Percentiles rank a stretch among this genome's conserved stretches.
These are phyloP conservation scores for Pyrenopolyporus hunteri DNA, from an alignment of 495 filamentous ascomycete genomes.

Conservation along the genomic window DNA sequence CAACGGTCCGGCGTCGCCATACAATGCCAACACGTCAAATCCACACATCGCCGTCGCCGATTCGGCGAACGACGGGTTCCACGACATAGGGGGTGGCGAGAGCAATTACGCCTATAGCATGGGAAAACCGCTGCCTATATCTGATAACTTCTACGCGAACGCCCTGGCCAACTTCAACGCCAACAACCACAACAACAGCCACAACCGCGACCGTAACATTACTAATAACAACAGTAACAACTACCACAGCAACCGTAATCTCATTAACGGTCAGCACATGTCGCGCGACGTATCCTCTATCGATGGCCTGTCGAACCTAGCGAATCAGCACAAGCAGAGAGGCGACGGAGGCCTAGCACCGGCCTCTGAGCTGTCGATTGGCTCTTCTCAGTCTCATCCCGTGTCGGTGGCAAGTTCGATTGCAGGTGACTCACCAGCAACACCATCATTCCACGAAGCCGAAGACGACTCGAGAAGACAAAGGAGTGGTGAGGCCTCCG, in stretches of 20 bases:
- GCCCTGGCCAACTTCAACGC: conserved; percentile 18
- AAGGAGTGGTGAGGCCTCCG: conserved; percentile 54
- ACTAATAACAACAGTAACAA: conserved; percentile 30
- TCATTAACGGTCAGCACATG: conserved; percentile 31
- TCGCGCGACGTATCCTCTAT: conserved; percentile 33
- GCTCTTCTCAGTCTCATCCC: conserved; percentile 47
- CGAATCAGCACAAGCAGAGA: conserved; percentile 41
- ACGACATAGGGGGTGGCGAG: conserved; percentile 46
- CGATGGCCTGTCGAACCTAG: conserved; percentile 37
- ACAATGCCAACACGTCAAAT: conserved; percentile 56
- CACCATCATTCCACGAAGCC: conserved; percentile 53
- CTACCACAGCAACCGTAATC: conserved; percentile 25
- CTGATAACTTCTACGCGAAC: conserved; percentile 46
- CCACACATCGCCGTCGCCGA: conserved; percentile 60
- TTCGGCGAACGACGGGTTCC: conserved; percentile 45
- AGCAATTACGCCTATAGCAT: conserved; percentile 50
- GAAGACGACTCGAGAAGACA: conserved; percentile 54
- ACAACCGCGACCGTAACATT: conserved; percentile 24
- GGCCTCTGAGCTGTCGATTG: conserved; percentile 45
- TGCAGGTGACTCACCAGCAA: conserved; percentile 61
- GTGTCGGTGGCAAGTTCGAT: conserved; percentile 58
- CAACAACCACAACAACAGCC: conserved; percentile 26
- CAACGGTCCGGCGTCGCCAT: conserved; percentile 60
- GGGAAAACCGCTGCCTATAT: conserved; percentile 42
- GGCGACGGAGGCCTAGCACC: conserved; percentile 47